A percentile compares a stretch with the other conserved stretches of the same genome.
Evolutionary conservation across 305 asterid species (phyloP).

Genomic region (Solanum hybrid): DNA sequence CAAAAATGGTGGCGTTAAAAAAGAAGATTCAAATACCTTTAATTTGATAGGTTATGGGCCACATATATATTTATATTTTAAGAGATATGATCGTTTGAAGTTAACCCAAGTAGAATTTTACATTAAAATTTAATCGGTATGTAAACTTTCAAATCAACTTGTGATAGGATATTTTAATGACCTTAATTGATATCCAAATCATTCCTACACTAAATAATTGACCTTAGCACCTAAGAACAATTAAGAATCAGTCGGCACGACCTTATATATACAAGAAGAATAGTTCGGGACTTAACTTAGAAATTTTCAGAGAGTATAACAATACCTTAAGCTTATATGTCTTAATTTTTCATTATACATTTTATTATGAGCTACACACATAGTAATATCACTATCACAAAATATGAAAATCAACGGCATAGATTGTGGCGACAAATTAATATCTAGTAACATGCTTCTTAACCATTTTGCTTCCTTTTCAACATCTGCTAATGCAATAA

Average conservation of each 20-base stretch:
- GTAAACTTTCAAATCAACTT: background rate
- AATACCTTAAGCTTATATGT: background rate
- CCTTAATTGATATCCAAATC: background rate
- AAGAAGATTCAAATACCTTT: background rate
- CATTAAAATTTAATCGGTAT: too few species aligned
- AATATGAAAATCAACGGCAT: too few species aligned
- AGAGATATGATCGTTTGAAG: background rate
- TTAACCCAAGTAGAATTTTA: background rate
- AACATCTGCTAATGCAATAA: background rate
- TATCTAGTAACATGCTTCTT: background rate
- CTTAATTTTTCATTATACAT: background rate
- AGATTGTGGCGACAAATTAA: background rate
- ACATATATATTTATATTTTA: background rate
- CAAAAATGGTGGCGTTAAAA: background rate
- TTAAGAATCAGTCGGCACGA: background rate
- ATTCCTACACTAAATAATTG: background rate
- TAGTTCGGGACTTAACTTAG: background rate
- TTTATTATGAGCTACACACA: background rate
- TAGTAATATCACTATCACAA: background rate
- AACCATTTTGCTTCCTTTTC: background rate
- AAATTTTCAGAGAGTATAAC: background rate
- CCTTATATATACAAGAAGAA: background rate
- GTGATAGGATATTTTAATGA: background rate
- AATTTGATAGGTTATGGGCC: background rate
- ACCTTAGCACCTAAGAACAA: background rate